Percentiles rank a stretch among this genome's conserved stretches.
Evolutionary conservation across 129 eudicot species (phyloP).

Genomic region (Solidago caesia): DNA sequence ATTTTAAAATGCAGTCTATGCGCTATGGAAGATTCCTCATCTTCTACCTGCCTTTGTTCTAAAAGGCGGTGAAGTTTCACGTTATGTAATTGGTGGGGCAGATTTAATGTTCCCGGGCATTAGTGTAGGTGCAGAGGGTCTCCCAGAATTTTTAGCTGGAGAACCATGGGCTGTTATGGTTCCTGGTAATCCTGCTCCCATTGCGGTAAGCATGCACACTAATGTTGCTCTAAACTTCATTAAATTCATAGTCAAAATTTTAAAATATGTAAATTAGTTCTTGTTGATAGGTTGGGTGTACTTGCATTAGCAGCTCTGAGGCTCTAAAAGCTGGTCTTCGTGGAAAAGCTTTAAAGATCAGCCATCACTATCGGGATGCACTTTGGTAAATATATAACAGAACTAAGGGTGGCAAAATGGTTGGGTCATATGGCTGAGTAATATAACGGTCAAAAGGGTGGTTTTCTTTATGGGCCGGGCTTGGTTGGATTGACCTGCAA

Average conservation of each 20-base stretch:
- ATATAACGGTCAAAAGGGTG: not conserved
- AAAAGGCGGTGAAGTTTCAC: conserved; percentile 95
- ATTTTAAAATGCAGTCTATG: conserved; percentile 58
- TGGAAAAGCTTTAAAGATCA: conserved; percentile 81
- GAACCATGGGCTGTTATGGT: conserved; percentile 92
- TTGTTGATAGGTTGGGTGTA: conserved; percentile 72
- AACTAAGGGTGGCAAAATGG: not conserved
- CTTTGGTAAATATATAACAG: conserved; percentile 57
- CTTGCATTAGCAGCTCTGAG: conserved; percentile 76
- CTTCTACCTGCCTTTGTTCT: conserved; percentile 80
- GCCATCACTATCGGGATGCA: conserved; percentile 70
- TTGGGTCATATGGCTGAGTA: not conserved
- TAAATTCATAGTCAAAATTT: not conserved
- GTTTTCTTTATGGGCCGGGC: not conserved
- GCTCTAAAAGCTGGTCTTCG: conserved; percentile 91
- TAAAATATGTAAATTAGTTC: conserved; percentile 5
- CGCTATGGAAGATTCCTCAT: conserved; percentile 89
- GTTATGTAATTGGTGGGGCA: conserved; percentile 84
- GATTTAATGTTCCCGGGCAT: conserved; percentile 98
- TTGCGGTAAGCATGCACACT: conserved; percentile 57
- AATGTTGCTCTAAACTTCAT: not conserved
- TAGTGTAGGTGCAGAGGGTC: conserved; percentile 58
- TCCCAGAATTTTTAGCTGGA: conserved; percentile 68
- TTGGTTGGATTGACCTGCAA: not conserved
- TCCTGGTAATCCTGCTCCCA: conserved; percentile 91